Base-by-base conservation (phyloP, 179 eudicot genomes). In the Heliamphora pulchella region DNA sequence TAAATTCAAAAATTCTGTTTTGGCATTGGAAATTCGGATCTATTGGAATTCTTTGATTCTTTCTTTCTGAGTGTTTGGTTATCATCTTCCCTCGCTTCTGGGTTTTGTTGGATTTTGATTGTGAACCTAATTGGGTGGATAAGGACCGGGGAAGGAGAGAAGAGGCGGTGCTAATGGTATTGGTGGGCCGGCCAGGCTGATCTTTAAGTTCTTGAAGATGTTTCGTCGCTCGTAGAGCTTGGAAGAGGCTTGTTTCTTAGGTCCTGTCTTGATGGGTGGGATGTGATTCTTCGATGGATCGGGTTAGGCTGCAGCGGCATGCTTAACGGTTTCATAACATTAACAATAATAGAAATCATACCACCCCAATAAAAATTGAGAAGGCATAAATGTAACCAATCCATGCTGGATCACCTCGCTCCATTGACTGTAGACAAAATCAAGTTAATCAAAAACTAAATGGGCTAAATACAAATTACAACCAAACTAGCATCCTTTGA, bases 141-240 rank as follows among this genome's bases (percentile, higher is more conserved):
- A 87, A 87, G 89, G 77, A 80, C 22, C 22, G 22, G 22, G 22
- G 22, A 20, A 20, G 22, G 22, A 20, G 22, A 20, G 22, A 20
- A 20, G 22, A 20, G 22, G 22, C 22, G 22, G 22, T 20, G 22
- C 22, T 20, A 20, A 20, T 20, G 22, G 22, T 20, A 20, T 20
- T 20, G 22, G 22, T 20, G 22, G 22, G 22, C 22, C 22, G 22
- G 22, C 22, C 0, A 87, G 97, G 86, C 78, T 89, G 72, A 88
- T 85, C 78, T 84, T 81, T 78, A 88, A 89, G 81, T 55, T 88
- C 74, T 88, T 92, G 79, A 90, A 74, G 74, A 87, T 83, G 86
- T 89, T 90, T 13, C 98, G 85, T 1, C 98, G 84, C 80, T 94
- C 97, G 84, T 89, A 94, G 39, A 92, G 96, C 83, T 85, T 91